Evolutionary conservation across 805 yeast species (phyloP), one percentile per base, ranked within the genome.

Genomic region (Zygotorulaspora sp.): DNA sequence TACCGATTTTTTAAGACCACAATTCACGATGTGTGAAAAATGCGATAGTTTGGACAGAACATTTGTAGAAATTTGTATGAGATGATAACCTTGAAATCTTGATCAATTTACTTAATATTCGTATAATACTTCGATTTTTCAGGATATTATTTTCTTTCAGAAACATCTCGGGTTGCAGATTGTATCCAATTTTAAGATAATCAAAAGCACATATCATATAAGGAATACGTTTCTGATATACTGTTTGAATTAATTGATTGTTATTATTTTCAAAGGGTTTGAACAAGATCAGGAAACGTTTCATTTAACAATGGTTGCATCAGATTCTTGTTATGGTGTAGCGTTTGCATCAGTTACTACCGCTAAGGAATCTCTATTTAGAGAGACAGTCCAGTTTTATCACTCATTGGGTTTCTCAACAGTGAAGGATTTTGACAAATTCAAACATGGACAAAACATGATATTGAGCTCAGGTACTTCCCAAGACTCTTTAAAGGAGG

Each of bases 271-370:
- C 9, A 26, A 14, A 26, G 30, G 30, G 30, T 12, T 26, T 26
- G 10, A 26, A 25, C 9, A 14, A 26, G 14, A n/a, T 26, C 30
- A 26, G 30, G 9, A 12, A 12, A 26, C 30, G 30, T 26, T 9
- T 26, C 30, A 10, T 26, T 17, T n/a, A 26, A 26, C 30, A 30
- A 43, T 33, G 39, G 51, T 49, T 49, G 40, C 48, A 36, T 47
- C 48, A 39, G 58, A 55, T 38, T 49, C 54, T 33, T 53, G 57
- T 39, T 60, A 55, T 45, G 68, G 70, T 38, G 67, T 78, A 34
- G 75, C 83, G 18, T 78, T 75, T 53, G 66, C 76, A 17, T 80
- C 90, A 25, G 64, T 82, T 38, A 77, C 77, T 29, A 78, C 88
- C 7, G 61, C 66, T 35, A 72, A 71, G 49, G 64, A 70, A 3